Percentiles rank a stretch among this genome's conserved stretches.
phyloP scores from a whole-genome alignment of 768 basidiomycete genomes.

The Boletus edulis region DNA sequence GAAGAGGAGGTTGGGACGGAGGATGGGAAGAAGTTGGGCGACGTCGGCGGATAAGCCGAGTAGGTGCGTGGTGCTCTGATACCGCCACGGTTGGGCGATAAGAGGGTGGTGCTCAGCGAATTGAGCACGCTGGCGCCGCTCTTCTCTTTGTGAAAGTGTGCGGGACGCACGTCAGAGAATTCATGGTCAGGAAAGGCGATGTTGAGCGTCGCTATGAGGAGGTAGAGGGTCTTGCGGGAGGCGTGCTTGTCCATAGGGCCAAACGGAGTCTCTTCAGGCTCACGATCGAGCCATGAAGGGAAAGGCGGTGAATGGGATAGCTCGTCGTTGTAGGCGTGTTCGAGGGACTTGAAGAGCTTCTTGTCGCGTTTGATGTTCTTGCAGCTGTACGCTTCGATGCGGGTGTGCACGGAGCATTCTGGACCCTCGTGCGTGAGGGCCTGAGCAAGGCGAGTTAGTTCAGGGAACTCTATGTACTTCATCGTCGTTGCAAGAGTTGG shows the following conservation, averaged over 20 bases:
- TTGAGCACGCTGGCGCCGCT: constrained; percentile 76
- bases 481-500: constrained; percentile 25
- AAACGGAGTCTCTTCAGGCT: constrained; percentile 82
- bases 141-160: constrained; percentile 84
- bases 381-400: constrained; percentile 96
- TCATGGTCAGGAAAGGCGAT: constrained; percentile 97
- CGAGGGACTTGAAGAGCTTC: constrained; percentile 91
- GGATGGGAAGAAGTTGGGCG: constrained; percentile 73
- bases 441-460: constrained; percentile 71
- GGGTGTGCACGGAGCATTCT: constrained; percentile 85
- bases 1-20: constrained; percentile 65
- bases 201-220: constrained; percentile 95
- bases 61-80: constrained; percentile 74
- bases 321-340: constrained; percentile 77
- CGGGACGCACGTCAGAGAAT: constrained; percentile 88
- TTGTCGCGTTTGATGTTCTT: constrained; percentile 98
- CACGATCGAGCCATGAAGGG: constrained; percentile 71
- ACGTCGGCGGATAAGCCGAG: constrained; percentile 79
- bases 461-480: constrained; percentile 90
- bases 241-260: constrained; percentile 84
- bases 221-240: constrained; percentile 89
- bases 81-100: constrained; percentile 68
- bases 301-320: constrained; percentile 81
- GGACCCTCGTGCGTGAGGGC: constrained; percentile 83
- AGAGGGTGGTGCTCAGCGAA: constrained; percentile 78